Conservation (phyloP, 2,329 filamentous ascomycete species). For the Aspergillus thermomutatus region DNA sequence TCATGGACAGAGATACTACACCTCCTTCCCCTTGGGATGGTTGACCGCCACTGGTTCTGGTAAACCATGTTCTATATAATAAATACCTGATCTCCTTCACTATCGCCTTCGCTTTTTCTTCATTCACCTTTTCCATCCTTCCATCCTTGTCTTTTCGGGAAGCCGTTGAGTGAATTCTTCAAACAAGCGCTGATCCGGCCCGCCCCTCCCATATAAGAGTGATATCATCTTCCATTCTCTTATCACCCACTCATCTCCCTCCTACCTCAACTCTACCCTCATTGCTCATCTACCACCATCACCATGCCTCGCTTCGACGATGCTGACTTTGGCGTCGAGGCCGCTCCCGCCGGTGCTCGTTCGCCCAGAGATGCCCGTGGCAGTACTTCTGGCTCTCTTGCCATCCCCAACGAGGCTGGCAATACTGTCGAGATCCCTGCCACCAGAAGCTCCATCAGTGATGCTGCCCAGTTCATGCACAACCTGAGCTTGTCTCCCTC, state of each 20-base stretch:
- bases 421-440: constrained; percentile 68
- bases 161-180: not conserved
- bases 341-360: constrained; percentile 21
- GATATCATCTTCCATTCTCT: constrained; percentile 12
- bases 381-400: constrained; percentile 27
- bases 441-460: constrained; percentile 64
- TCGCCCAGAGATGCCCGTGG: constrained; percentile 27
- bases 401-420: constrained; percentile 44
- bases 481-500: constrained; percentile 66
- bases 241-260: not conserved
- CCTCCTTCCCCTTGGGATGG: constrained; percentile 1
- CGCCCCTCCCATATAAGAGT: constrained; percentile 2
- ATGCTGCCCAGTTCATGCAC: constrained; percentile 69
- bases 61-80: constrained; percentile 3
- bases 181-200: not conserved
- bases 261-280: not conserved
- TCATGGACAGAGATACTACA: not conserved
- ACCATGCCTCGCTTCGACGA: constrained; percentile 62
- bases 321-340: constrained; percentile 49
- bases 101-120: constrained; percentile 1
- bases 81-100: constrained; percentile 5
- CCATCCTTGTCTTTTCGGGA: not conserved
- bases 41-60: constrained; percentile 14
- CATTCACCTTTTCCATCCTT: constrained; percentile 3
- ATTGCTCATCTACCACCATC: constrained; percentile 12